These are phyloP conservation scores for Heritiera fomes DNA, from an alignment of 345 rosid species.

Conservation along the genomic window DNA sequence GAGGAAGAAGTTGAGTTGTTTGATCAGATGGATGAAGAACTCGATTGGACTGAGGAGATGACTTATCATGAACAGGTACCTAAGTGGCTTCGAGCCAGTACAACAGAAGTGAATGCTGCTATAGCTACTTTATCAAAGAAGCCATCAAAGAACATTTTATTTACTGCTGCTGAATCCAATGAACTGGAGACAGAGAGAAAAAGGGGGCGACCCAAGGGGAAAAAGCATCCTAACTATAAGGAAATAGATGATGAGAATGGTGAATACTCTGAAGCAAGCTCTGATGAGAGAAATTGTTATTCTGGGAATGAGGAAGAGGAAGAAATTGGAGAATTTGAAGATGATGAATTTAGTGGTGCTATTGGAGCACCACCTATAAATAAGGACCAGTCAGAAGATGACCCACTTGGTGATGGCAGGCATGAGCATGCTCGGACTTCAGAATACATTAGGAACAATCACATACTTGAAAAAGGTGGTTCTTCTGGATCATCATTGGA, in stretches of 20 bases:
- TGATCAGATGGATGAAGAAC: constrained; percentile 99
- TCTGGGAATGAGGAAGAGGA: constrained; percentile 90
- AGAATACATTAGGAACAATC: constrained; percentile 52
- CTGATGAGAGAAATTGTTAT: constrained; percentile 77
- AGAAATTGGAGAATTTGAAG: constrained; percentile 77
- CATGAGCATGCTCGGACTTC: constrained; percentile 57
- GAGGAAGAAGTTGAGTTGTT: constrained; percentile 91
- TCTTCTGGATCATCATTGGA: constrained; percentile 93
- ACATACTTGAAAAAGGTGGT: constrained; percentile 61
- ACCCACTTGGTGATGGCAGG: constrained; percentile 49
- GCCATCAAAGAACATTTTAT: constrained; percentile 69
- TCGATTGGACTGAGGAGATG: constrained; percentile 95
- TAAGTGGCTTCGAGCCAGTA: constrained; percentile 93
- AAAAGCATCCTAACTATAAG: constrained; percentile 82
- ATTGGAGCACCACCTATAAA: constrained; percentile 49
- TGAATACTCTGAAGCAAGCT: constrained; percentile 85
- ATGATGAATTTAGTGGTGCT: constrained; percentile 76
- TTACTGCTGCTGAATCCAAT: constrained; percentile 50
- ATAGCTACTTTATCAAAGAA: constrained; percentile 84
- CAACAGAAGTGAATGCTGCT: constrained; percentile 72
- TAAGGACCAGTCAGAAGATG: constrained; percentile 81
- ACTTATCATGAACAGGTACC: constrained; percentile 90
- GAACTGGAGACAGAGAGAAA: constrained; percentile 74
- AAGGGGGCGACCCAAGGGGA: constrained; percentile 88
- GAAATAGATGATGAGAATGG: constrained; percentile 91